Conservation (phyloP, 768 basidiomycete genomes). For the Plicaturopsis crispa region DNA sequence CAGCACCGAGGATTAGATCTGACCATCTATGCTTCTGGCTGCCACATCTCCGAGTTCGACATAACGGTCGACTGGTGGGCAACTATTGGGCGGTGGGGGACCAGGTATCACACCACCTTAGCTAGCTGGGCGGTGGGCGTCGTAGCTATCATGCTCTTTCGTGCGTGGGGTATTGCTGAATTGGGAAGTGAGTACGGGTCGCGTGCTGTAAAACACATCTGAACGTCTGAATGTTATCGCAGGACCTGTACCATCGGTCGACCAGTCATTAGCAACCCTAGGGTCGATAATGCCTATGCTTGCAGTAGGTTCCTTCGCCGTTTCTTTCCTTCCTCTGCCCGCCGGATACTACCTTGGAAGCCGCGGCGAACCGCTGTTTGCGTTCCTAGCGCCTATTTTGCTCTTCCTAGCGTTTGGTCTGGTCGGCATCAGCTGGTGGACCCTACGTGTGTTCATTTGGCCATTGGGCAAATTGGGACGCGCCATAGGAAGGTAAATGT, state of each 20-base stretch:
- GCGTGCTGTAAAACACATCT: too few relatives aligned
- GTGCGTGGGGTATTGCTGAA: slow-evolving; percentile 33
- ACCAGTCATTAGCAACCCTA: too few relatives aligned
- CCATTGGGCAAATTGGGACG: slow-evolving; percentile 23
- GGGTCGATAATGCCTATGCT: too few relatives aligned
- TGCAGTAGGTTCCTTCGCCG: slow-evolving; percentile 30
- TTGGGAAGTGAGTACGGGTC: slow-evolving; percentile 19
- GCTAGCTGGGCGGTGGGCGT: slow-evolving; percentile 71
- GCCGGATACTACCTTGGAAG: slow-evolving; percentile 54
- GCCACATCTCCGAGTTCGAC: slow-evolving; percentile 26
- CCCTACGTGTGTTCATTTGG: slow-evolving; percentile 42
- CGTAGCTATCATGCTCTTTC: slow-evolving; percentile 49
- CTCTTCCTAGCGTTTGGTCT: slow-evolving; percentile 57
- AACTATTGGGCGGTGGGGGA: slow-evolving; percentile 62
- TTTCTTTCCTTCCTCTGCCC: slow-evolving; percentile 52
- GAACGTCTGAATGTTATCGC: too few relatives aligned
- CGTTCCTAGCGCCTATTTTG: slow-evolving; percentile 47
- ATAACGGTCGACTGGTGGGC: slow-evolving; percentile 66
- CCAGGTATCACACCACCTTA: slow-evolving; percentile 68
- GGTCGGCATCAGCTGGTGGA: slow-evolving; percentile 53
- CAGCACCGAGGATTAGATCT: slow-evolving; percentile 38
- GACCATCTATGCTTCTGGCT: slow-evolving; percentile 50
- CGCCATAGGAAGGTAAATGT: too few relatives aligned
- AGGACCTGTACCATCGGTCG: too few relatives aligned
- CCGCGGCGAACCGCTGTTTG: slow-evolving; percentile 37